These are phyloP conservation scores for Phytopythium aichiense DNA, from an alignment of 352 stramenopile species.

Conservation along the genomic window DNA sequence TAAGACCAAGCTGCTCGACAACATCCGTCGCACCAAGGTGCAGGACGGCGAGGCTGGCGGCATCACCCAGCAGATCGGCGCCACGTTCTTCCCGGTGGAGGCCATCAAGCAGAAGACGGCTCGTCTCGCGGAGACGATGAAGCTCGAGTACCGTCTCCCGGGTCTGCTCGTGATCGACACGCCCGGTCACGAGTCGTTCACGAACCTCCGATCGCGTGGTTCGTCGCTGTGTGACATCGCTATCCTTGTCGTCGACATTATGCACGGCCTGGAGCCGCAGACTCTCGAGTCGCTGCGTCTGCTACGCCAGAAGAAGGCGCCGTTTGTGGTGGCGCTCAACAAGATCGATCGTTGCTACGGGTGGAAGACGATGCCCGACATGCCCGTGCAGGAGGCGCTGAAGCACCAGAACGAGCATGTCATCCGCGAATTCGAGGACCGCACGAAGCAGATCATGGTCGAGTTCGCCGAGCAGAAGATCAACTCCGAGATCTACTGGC, in stretches of 20 bases:
- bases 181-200: conserved; percentile 99
- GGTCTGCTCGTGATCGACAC: conserved; percentile 98
- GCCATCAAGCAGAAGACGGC: conserved; percentile 90
- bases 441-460: conserved; percentile 91
- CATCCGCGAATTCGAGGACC: conserved; percentile 94
- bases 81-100: conserved; percentile 94
- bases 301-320: conserved; percentile 92
- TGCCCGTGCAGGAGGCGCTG: conserved; percentile 91
- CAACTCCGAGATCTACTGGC: conserved; percentile 99
- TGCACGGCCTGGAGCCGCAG: conserved; percentile 99
- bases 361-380: conserved; percentile 96
- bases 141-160: conserved; percentile 88
- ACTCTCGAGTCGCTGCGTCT: conserved; percentile 99
- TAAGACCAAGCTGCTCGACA: conserved; percentile 99
- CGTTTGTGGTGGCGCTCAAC: conserved; percentile 99
- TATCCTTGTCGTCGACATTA: conserved; percentile 99
- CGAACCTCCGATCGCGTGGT: conserved; percentile 96
- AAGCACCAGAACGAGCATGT: conserved; percentile 92
- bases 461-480: conserved; percentile 97
- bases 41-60: conserved; percentile 91
- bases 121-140: conserved; percentile 63
- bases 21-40: conserved; percentile 99
- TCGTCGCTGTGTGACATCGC: conserved; percentile 98
- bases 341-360: conserved; percentile 99
- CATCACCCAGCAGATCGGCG: conserved; percentile 99